phyloP scores from a whole-genome alignment of 129 eudicot genomes.

The Escallonia rubra region DNA sequence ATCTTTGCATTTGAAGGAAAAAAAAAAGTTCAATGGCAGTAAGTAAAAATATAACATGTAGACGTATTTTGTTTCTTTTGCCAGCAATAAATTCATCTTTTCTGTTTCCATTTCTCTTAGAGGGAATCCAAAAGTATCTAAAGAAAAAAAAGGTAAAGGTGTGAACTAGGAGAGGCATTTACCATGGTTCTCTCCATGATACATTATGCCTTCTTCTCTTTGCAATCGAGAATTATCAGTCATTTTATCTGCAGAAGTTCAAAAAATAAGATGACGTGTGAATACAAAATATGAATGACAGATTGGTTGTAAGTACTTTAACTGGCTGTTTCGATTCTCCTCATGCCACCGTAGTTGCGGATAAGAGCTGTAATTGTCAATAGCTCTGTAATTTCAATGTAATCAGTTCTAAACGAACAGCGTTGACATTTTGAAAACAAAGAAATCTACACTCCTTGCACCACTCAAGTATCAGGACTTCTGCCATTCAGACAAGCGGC shows the following conservation, averaged over 20 bases:
- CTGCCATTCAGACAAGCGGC: slow-evolving; percentile 1
- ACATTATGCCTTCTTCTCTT: slow-evolving; percentile 43
- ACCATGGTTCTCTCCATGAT: slow-evolving; percentile 42
- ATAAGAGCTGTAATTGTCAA: not conserved
- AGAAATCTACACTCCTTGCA: not conserved
- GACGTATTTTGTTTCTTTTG: not conserved
- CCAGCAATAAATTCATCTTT: not conserved
- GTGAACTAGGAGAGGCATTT: slow-evolving; percentile 6
- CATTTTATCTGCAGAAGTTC: slow-evolving; percentile 37
- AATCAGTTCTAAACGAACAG: not conserved
- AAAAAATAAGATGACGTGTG: slow-evolving; percentile 8
- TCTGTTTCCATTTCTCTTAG: not conserved
- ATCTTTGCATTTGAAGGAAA: too few relatives aligned
- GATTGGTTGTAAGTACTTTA: not conserved
- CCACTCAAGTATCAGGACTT: not conserved
- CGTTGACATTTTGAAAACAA: not conserved
- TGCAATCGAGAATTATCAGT: slow-evolving; percentile 35
- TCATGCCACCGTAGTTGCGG: not conserved
- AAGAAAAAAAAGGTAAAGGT: not conserved
- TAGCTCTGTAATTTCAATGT: not conserved
- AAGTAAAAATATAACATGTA: too few relatives aligned
- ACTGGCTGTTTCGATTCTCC: not conserved
- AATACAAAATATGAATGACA: not conserved
- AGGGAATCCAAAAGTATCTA: too few relatives aligned
- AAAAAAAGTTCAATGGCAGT: too few relatives aligned